These are phyloP conservation scores for Sporothrix euskadiensis DNA, from an alignment of 2,329 filamentous ascomycete genomes.

Conservation along the genomic window DNA sequence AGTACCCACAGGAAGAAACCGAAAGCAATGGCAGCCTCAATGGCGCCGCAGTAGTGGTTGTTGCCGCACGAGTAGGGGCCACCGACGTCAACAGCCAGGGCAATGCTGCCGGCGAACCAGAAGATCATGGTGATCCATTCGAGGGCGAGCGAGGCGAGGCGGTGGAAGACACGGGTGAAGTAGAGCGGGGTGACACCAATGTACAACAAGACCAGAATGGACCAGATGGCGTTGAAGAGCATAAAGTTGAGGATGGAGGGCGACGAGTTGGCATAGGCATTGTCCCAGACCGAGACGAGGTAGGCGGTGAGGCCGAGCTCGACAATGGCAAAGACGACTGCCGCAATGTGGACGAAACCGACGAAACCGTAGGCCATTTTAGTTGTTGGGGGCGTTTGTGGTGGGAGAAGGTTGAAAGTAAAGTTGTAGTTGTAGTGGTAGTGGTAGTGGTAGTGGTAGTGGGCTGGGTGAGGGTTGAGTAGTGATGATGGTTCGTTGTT, in stretches of 20 bases:
- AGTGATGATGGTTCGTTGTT: not conserved
- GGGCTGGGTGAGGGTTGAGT: not conserved
- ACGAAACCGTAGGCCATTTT: constrained; percentile 57
- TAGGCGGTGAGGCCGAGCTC: constrained; percentile 75
- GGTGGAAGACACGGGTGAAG: constrained; percentile 61
- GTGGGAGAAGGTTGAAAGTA: not conserved
- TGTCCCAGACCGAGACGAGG: constrained; percentile 54
- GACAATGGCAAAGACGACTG: constrained; percentile 69
- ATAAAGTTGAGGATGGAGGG: constrained; percentile 71
- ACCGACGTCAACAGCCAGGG: constrained; percentile 66
- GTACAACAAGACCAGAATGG: constrained; percentile 69
- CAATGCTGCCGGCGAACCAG: constrained; percentile 87
- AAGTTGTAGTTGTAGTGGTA: no score
- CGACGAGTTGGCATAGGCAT: constrained; percentile 39
- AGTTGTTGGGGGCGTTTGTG: constrained; percentile 20
- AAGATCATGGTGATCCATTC: constrained; percentile 77
- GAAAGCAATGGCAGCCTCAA: constrained; percentile 66
- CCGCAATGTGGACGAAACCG: constrained; percentile 64
- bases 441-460: not conserved
- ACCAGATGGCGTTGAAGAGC: constrained; percentile 78
- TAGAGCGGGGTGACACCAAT: constrained; percentile 67
- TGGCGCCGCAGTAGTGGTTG: constrained; percentile 56
- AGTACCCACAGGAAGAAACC: constrained; percentile 64
- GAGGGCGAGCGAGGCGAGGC: constrained; percentile 63
- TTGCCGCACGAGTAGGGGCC: constrained; percentile 55